Evolutionary conservation across 495 filamentous ascomycete species (phyloP), one percentile per base, ranked within the genome.

Genomic region (Cercophora sp.): DNA sequence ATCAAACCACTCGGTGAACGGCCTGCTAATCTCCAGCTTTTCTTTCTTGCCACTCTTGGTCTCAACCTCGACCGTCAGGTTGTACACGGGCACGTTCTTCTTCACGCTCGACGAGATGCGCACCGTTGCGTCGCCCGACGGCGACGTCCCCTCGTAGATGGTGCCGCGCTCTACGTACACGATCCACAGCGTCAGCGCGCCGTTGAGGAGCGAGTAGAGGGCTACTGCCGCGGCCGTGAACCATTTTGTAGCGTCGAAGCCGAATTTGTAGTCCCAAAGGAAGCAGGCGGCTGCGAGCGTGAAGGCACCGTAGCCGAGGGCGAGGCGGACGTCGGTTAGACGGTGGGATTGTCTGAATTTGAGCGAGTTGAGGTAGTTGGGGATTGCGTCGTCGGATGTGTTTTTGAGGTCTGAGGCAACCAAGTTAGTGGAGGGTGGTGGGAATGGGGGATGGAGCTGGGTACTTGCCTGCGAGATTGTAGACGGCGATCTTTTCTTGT

Each of bases 351-450:
- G 90, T 22, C 69, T 77, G 78, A 94, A 96, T 52, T 82, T 77
- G 34, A 96, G 85, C 16, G 80, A 85, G 68, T 82, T 89, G 43
- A 97, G 83, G 72, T 96, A 96, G 70, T 90, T 87, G n/a, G 85
- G 80, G 41, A 98, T 82, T 49, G 90, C 88, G 64, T 98, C 93
- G 76, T 98, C 93, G 62, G 85, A 88, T 16, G 91, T 94, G 67
- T 94, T 95, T 71, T 97, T 97, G 51, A 98, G 85, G 66, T 96
- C 93, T 96, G 62, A 23, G 29, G 15, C 19, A 5, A 11, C 8
- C 19, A 22, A 22, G 16, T 24, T 5, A 25, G 29, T 4, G 3
- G 34, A 23, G 18, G 6, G 26, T 41, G 32, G 11, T 25, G 53
- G 37, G 11, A 3, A 15, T 13, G 15, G n/a, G 23, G 49, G 23